Evolutionary conservation across 1,284 basidiomycete genomes (phyloP).

Genomic region (Pseudozyma thailandica): DNA sequence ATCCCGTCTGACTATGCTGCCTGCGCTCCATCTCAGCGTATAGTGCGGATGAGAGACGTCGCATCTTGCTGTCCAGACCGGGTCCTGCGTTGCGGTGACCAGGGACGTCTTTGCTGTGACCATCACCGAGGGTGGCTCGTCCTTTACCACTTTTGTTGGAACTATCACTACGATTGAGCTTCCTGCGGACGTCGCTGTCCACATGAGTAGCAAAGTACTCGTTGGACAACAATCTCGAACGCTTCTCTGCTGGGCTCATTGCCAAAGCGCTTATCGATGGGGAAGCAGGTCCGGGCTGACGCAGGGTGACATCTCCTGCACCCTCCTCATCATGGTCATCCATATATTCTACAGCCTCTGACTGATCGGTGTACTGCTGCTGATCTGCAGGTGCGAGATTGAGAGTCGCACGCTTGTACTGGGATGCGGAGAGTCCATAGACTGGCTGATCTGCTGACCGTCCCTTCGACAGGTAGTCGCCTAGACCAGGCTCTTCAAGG

Average conservation of each 20-base stretch:
- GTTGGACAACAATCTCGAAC: conserved; percentile 29
- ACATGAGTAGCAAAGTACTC: conserved; percentile 34
- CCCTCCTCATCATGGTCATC: conserved; percentile 9
- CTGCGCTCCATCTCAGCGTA: conserved; percentile 48
- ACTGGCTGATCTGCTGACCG: conserved; percentile 3
- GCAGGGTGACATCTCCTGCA: conserved; percentile 19
- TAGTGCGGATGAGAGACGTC: conserved; percentile 31
- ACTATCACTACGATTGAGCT: conserved; percentile 7
- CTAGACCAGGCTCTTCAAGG: conserved; percentile 27
- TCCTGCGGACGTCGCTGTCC: conserved; percentile 9
- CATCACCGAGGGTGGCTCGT: too few species aligned
- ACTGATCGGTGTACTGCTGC: conserved; percentile 8
- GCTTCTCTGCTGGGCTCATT: conserved; percentile 38
- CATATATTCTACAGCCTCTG: conserved; percentile 3
- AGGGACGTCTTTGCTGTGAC: too few species aligned
- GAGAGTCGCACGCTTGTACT: conserved; percentile 34
- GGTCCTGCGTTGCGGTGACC: conserved; percentile 4
- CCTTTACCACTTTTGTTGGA: background rate
- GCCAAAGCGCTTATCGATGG: background rate
- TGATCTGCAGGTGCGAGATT: conserved; percentile 22
- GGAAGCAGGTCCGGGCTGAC: conserved; percentile 1
- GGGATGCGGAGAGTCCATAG: conserved; percentile 25
- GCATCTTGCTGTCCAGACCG: conserved; percentile 30
- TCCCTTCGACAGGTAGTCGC: conserved; percentile 43
- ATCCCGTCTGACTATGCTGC: conserved; percentile 19